Conservation (phyloP, 169 alveolate genomes). For the Plasmodium cynomolgi region DNA sequence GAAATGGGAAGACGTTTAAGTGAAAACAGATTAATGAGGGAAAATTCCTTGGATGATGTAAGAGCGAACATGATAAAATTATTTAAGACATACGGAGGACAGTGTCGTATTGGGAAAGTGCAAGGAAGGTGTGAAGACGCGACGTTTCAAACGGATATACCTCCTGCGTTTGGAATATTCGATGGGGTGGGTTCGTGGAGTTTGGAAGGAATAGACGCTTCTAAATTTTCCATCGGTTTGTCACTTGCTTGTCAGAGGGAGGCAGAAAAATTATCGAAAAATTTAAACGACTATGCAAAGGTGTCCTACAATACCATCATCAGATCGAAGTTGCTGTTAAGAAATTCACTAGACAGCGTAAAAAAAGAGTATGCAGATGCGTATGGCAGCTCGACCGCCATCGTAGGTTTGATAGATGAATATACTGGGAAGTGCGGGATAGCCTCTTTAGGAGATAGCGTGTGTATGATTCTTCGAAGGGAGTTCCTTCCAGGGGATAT, state of each 20-base stretch:
- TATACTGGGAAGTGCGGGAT: constrained; percentile 79
- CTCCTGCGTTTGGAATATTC: constrained; percentile 82
- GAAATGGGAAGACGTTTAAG: constrained; percentile 19
- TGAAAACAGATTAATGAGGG: constrained; percentile 21
- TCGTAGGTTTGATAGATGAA: constrained; percentile 79
- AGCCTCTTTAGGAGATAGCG: constrained; percentile 81
- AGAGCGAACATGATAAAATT: constrained; percentile 53
- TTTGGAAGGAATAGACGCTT: constrained; percentile 81
- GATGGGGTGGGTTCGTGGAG: constrained; percentile 86
- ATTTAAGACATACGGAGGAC: constrained; percentile 71
- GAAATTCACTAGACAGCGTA: constrained; percentile 75
- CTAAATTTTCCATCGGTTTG: constrained; percentile 79
- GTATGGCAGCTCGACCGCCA: constrained; percentile 84
- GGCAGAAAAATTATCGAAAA: constrained; percentile 66
- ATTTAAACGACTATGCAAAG: constrained; percentile 67
- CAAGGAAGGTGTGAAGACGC: constrained; percentile 83
- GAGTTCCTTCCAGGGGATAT: constrained; percentile 78
- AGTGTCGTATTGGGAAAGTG: constrained; percentile 73
- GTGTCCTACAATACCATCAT: constrained; percentile 74
- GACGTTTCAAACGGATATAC: constrained; percentile 73
- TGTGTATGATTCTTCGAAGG: constrained; percentile 78
- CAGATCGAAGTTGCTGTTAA: constrained; percentile 77
- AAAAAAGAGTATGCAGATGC: constrained; percentile 77
- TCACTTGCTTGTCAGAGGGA: constrained; percentile 76
- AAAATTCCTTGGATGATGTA: constrained; percentile 53